Base-by-base conservation (phyloP, 1,284 basidiomycete genomes). In the Anthracocystis panici-leucophaei region DNA sequence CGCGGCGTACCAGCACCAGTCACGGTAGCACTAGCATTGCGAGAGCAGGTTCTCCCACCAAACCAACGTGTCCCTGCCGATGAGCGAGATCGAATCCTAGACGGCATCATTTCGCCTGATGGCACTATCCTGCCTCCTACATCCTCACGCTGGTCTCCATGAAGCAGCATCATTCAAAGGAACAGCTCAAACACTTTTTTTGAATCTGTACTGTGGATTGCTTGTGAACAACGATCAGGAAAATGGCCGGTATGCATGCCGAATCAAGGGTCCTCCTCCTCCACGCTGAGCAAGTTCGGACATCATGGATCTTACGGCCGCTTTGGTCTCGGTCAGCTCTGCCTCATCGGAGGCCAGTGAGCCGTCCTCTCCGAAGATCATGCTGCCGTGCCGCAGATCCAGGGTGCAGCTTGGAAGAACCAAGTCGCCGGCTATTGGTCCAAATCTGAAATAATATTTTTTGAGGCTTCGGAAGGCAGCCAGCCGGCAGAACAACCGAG, bases 11-110 rank as follows among this genome's bases (percentile, higher is more conserved):
- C 57, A 27, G 60, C 71, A 2, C 67, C 71, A 7, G 72, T 83
- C 8, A 54, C 77, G 72, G 84, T 85, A 16, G 85, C 84, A 7
- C 63, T 86, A 31, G 82, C 83, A 7, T 65, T 86, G 14, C 46
- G 60, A 27, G 80, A 75, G 44, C 85, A 86, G 57, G 76, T 86
- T 14, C 65, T 84, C 2, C 68, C 79, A 6, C 44, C 70, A 5
- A 64, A 62, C 14, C 65, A 81, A 23, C 57, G 54, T 29, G 84
- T 86, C 11, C 85, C 85, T 8, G 69, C 78, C 12, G 83, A 84
- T 41, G 81, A 85, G 55, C 78, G 73, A 42, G 85, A 86, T 60
- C 74, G 78, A 10, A 52, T 80, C 23, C 77, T 83, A 10, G 83
- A 85, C 42, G 71, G 70, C 8, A 78, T 86, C 51, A 55, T 86